Evolutionary conservation across 192 early-diverging fungal genomes (phyloP), one percentile per base, ranked within the genome.

Genomic region (Coemansia reversa): DNA sequence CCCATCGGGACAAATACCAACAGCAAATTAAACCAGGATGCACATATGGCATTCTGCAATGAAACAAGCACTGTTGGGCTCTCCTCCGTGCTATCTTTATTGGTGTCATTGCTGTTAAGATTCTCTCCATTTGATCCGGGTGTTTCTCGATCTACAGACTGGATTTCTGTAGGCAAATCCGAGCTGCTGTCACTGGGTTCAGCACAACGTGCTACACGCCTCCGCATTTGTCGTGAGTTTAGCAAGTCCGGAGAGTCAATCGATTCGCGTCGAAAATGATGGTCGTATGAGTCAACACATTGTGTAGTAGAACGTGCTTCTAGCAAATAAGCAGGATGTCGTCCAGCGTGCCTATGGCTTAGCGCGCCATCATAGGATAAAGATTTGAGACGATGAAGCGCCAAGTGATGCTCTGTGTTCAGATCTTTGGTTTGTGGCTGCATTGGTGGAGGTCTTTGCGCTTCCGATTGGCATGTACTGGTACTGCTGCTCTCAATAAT

Each of bases 1-100:
- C 91, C 95, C 20, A 96, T 63, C 2, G 95, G 95, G 19, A 92
- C 79, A 68, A 94, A 89, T 6, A 93, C 60, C 3, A 93, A 64
- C 12, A 92, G 76, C 4, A 89, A 50, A 66, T 94, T 91, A 71
- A 92, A 66, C 74, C 83, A 89, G 16, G 85, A 85, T 5, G 84
- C 77, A 27, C 63, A 42, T 22, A 63, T 69, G 0, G 70, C 72
- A 49, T 65, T 75, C 27, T 60, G 65, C 32, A 81, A 50, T 23
- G 78, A 81, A 5, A n/a, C 58, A 0, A 69, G 32, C 3, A 72
- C 55, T 3, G 72, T 67, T 12, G 39, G 2, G 48, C 19, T 2
- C 8, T 63, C 51, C 22, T 30, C 50, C 22, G 23, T 65, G 55
- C 42, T 54, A 4, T 27, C 24, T 22, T 9, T 59, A 28, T 24